Conservation (phyloP, 306 rosid species). For the Sphenostylis stenocarpa region DNA sequence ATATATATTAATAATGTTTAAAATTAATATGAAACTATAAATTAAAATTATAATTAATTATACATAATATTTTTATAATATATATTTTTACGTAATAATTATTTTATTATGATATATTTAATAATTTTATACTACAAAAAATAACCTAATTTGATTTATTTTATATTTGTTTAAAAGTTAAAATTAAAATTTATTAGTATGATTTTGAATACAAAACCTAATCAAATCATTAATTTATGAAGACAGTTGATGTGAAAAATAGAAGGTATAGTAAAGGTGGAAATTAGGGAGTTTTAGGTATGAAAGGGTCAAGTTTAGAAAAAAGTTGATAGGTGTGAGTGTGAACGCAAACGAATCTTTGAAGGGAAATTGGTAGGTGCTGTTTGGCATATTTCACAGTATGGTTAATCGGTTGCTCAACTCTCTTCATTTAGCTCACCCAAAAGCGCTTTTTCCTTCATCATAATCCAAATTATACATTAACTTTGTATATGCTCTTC, state of each 20-base stretch:
- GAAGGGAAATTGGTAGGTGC: neutral
- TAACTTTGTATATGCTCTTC: neutral
- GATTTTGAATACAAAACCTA: no score
- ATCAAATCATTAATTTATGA: no score
- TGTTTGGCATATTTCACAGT: neutral
- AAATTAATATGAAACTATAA: no score
- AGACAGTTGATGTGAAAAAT: neutral
- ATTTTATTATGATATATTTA: no score
- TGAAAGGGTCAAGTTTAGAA: constrained; percentile 28
- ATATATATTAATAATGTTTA: no score
- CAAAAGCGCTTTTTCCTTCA: neutral
- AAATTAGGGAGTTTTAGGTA: constrained; percentile 22
- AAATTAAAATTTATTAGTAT: no score
- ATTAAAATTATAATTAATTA: no score
- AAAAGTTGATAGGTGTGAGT: constrained; percentile 15
- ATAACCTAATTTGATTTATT: no score
- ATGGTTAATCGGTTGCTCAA: neutral
- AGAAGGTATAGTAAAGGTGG: neutral
- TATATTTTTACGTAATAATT: no score
- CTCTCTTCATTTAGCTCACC: neutral
- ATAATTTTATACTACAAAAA: no score
- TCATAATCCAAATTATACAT: neutral
- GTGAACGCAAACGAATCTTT: constrained; percentile 44
- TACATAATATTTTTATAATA: no score
- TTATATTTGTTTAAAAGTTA: no score